These are phyloP conservation scores for Marchantia polymorpha DNA, from an alignment of 225 moss, liverwort and hornwort genomes.

Conservation along the genomic window DNA sequence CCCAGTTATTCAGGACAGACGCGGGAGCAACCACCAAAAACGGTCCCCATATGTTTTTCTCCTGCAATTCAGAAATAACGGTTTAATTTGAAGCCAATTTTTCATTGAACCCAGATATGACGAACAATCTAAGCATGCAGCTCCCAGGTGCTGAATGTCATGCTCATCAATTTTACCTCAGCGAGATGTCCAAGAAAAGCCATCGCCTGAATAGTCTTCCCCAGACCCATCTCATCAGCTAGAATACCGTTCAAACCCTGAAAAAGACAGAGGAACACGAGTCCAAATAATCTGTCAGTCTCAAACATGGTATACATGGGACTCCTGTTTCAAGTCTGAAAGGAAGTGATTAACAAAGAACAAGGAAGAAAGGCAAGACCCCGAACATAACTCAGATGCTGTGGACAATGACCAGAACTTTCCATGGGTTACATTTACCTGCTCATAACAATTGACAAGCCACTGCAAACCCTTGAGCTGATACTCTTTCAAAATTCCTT, in stretches of 20 bases:
- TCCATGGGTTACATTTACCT: slow-evolving; percentile 39
- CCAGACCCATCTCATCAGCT: slow-evolving; percentile 98
- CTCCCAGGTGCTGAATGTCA: not conserved
- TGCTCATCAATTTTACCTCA: slow-evolving; percentile 49
- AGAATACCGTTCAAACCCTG: slow-evolving; percentile 96
- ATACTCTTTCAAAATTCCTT: slow-evolving; percentile 86
- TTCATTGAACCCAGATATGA: not conserved
- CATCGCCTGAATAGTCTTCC: slow-evolving; percentile 99
- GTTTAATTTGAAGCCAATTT: not conserved
- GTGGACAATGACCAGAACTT: not conserved
- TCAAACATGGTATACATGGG: not conserved
- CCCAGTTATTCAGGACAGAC: slow-evolving; percentile 97
- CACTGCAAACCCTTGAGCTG: slow-evolving; percentile 96
- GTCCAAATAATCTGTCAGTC: not conserved
- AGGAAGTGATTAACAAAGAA: not conserved
- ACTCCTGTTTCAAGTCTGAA: not conserved
- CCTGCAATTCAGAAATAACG: slow-evolving; percentile 42
- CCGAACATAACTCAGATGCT: not conserved
- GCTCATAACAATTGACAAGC: slow-evolving; percentile 99
- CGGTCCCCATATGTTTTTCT: slow-evolving; percentile 97
- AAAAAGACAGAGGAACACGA: not conserved
- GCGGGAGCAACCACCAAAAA: slow-evolving; percentile 97
- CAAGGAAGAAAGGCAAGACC: not conserved
- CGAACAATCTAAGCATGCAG: not conserved
- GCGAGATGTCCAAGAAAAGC: slow-evolving; percentile 96